phyloP scores from a whole-genome alignment of 2,329 filamentous ascomycete species.

The Colletotrichum sojae region DNA sequence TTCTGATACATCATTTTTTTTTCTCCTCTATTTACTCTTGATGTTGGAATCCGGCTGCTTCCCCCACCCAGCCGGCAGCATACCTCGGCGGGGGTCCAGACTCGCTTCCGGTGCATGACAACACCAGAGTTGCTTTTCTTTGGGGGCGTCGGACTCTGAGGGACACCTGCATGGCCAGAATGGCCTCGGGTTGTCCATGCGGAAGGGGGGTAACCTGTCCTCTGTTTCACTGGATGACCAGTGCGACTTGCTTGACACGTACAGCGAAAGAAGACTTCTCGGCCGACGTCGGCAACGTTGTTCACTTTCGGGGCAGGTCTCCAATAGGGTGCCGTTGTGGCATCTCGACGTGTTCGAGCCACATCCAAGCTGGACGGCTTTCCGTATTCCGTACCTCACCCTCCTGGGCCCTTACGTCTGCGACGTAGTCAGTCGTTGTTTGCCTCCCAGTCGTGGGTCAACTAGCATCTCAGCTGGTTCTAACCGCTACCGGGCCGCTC shows the following conservation, averaged over 20 bases:
- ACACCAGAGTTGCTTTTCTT: neutral
- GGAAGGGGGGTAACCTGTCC: constrained; percentile 25
- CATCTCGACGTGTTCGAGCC: neutral
- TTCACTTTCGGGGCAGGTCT: neutral
- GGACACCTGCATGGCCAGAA: constrained; percentile 29
- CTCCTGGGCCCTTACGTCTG: neutral
- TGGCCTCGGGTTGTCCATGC: constrained; percentile 1
- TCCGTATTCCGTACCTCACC: neutral
- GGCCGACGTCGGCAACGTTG: neutral
- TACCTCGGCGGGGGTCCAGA: neutral
- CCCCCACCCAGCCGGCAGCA: neutral
- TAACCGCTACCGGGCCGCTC: constrained; percentile 37
- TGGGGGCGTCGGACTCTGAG: constrained; percentile 5
- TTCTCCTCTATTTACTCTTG: neutral
- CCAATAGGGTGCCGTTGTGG: constrained; percentile 1
- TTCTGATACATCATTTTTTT: constrained; percentile 18
- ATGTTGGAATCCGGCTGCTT: neutral
- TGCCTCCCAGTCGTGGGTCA: constrained; percentile 26
- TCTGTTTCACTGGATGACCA: constrained; percentile 29
- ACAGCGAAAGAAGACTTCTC: constrained; percentile 1
- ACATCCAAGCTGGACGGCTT: constrained; percentile 5
- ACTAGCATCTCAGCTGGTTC: constrained; percentile 16
- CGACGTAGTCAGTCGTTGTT: constrained; percentile 9
- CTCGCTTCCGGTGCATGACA: constrained; percentile 10
- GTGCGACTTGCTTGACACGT: constrained; percentile 12